Base-by-base conservation (phyloP, 371 early-diverging fungal species). In the Mortierella sp. region DNA sequence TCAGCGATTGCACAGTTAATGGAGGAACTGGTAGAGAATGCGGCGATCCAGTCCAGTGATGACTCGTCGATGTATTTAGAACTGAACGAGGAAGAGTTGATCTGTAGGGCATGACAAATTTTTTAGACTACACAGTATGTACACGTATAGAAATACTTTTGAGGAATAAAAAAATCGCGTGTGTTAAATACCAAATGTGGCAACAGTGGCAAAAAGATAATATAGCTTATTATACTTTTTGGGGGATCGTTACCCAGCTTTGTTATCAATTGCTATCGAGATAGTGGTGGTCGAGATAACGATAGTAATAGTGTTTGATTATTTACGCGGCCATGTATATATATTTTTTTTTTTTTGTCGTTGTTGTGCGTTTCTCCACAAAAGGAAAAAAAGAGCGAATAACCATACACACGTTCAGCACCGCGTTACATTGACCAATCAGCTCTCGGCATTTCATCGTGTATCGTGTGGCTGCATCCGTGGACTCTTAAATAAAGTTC, bases 21-120 rank as follows among this genome's bases (percentile, higher is more conserved):
- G 58, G 64, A 68, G 21, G 60, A 64, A 6, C 0, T 65, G 19
- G 67, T 59, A 9, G 62, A 52, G 21, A 58, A 36, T 22, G 48
- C 43, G 6, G n/a, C 28, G 11, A 41, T 22, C 57, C 21, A 57
- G 24, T 43, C 58, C 21, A 36, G 58, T 24, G 63, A 63, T 21
- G 38, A 63, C 0, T 1, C 50, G 1, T 50, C 53, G 13, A n/a
- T 45, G 47, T 60, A 21, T 10, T 24, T 61, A 22, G 33, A 67
- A n/a, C 33, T 61, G 33, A 24, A 21, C 0, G 57, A 53, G 57
- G 62, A 65, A 7, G 41, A 21, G 13, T 8, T 65, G 57, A n/a
- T 32, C 38, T 55, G 50, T 22, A 32, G n/a, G 13, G 43, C 47
- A 22, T 62, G 47, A 48, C 48, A 19, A 19, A 48, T 19, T 19